These are phyloP conservation scores for Coemansia erecta DNA, from an alignment of 192 early-diverging fungal species.

Conservation along the genomic window DNA sequence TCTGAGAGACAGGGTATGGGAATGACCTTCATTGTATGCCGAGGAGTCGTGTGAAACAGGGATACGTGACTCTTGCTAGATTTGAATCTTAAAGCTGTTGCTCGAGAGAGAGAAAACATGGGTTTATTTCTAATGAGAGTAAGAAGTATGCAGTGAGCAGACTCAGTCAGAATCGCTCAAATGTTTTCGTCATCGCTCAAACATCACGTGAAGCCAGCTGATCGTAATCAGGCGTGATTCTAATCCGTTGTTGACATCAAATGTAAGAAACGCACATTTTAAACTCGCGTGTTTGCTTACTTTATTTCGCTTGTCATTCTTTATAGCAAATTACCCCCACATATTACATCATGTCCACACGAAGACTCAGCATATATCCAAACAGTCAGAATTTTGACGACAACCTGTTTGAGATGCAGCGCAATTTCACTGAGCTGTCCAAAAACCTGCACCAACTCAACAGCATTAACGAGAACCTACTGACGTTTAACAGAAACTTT, in stretches of 20 bases:
- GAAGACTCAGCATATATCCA: conserved; percentile 46
- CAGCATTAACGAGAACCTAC: conserved; percentile 42
- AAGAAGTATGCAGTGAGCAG: not conserved
- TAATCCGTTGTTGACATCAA: too few species aligned
- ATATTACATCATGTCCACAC: conserved; percentile 32
- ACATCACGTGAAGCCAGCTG: too few species aligned
- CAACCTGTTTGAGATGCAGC: conserved; percentile 43
- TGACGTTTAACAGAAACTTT: conserved; percentile 52
- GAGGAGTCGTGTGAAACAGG: conserved; percentile 6
- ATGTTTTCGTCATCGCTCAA: too few species aligned
- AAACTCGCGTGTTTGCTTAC: too few species aligned
- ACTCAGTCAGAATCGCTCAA: not conserved
- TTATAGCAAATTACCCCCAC: not conserved
- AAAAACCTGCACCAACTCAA: conserved; percentile 41
- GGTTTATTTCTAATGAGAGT: not conserved
- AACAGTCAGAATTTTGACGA: conserved; percentile 49
- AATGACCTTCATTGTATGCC: conserved; percentile 41
- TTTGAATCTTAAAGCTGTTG: too few species aligned
- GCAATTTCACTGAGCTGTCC: conserved; percentile 31
- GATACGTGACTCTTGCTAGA: not conserved
- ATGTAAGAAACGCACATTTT: too few species aligned
- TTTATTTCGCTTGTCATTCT: not conserved
- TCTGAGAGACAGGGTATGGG: conserved; percentile 64
- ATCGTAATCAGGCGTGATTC: too few species aligned
- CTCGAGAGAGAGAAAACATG: too few species aligned